Base-by-base conservation (phyloP, 2,329 filamentous ascomycete genomes). In the Trichoderma afroharzianum region DNA sequence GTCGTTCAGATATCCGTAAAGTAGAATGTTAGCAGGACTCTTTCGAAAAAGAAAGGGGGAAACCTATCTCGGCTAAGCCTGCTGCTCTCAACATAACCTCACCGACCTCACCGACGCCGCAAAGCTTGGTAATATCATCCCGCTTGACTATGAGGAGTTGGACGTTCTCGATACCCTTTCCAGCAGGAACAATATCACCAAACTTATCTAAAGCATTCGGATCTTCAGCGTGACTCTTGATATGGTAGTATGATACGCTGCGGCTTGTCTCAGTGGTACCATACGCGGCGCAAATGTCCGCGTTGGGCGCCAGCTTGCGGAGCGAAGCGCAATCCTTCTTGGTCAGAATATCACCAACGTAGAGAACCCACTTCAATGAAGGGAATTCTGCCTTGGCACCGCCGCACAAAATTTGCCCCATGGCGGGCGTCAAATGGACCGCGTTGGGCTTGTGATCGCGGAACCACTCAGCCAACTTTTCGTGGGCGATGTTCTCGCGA, bases 381-480 rank as follows among this genome's bases (percentile, higher is more conserved):
- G 93, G 92, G 77, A 98, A 97, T 75, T 92, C 82, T 0, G 93
- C 90, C 3, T 84, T 91, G 28, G 94, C 92, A 75, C 93, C 93
- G 57, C 94, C 95, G n/a, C 95, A 91, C 2, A 98, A 84, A 73
- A 98, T 96, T 76, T 98, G 93, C 70, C 95, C 95, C 95, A 98
- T 98, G 71, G 96, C 96, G 11, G 96, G 96, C 1, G 96, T 99
- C 50, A 98, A 83, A 81, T 98, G 96, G 14, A 92, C 94, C 24
- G 94, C 92, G 18, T 91, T 97, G 3, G 92, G 89, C 70, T 87
- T 83, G 78, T 92, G 88, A 67, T 91, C 88, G 67, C 87, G 85
- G 87, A 98, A 93, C 96, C 96, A 99, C 78, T 97, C 94, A 5
- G 91, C 91, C 15, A 98, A 85, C 76, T 71, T 90, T 82, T 97